Evolutionary conservation across 805 yeast species (phyloP), one percentile per base, ranked within the genome.

Genomic region (Candida verbasci): DNA sequence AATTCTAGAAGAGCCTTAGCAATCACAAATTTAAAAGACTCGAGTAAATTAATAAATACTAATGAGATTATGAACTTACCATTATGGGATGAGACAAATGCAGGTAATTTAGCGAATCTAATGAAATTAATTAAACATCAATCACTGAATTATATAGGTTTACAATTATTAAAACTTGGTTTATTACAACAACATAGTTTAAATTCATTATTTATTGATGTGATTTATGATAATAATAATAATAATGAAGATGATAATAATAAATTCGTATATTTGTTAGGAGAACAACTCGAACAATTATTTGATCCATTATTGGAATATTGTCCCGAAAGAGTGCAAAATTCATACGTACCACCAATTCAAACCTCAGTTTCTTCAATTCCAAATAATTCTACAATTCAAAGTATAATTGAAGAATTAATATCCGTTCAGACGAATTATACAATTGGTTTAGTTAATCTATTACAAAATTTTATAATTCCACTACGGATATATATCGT

Each of bases 281-380:
- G 97, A 1, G 81, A 80, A 28, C 97, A 89, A 56, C 61, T 86
- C 28, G 96, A 89, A 45, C 91, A 83, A 47, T 60, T 91, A 25
- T 91, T 91, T 57, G 94, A 91, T 50, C 96, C 97, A 1, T 60
- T 88, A 37, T 72, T 86, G 4, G 97, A 89, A 57, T 91, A 91
- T 55, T 85, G 94, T 0, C 97, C 97, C 0, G 96, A 91, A 56
- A 78, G 81, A 21, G 77, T 95, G 25, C 91, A 83, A 42, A 68
- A 73, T 40, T 68, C 74, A 2, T 89, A 91, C 53, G 67, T 58
- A 34, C 78, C 86, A 0, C 95, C 94, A 2, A 53, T 50, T 1
- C 39, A 42, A 29, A 6, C 29, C 3, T 28, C 27, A 3, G 45
- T 54, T 4, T 28, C 23, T 18, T 31, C 47, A 3, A 29, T 48